Evolutionary conservation across 345 rosid species (phyloP), one percentile per base, ranked within the genome.

Genomic region (Carallia brachiata): DNA sequence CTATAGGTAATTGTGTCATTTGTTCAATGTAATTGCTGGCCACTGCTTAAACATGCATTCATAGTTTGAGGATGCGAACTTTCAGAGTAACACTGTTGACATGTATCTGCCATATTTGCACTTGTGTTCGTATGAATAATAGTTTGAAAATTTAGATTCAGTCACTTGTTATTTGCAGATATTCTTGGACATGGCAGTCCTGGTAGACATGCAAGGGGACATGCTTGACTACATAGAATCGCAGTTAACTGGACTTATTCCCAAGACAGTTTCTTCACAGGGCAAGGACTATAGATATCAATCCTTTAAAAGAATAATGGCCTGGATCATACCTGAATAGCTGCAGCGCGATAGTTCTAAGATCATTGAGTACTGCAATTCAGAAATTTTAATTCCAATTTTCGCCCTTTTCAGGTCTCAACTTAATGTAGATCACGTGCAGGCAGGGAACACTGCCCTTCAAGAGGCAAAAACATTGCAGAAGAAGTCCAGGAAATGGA

Each of bases 171-270:
- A 17, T 47, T 40, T 73, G 82, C 91, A 95, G 99, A 77, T 90
- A 74, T 96, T 90, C 82, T 78, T 92, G 60, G 98, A 96, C 72
- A 92, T 96, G 90, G 98, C 98, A 1, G 99, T 92, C 61, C 71
- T 96, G 80, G 98, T 92, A 55, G 94, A 96, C 63, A 91, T 94
- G 53, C 98, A 92, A 63, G 97, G 98, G 65, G 97, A 96, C 65
- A 83, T 92, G 97, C 80, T 96, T 2, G 89, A 96, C 86, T 86
- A 88, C 81, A 96, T 92, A 63, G 99, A 96, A 81, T 80, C 88
- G 37, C 92, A 92, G 88, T 98, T 92, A 84, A 63, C 30, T 19
- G 8, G 50, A 60, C 32, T 61, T 58, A 18, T 40, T 32, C 54
- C 47, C 36, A 7, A 2, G 52, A 6, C 23, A 37, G 61, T 31